Percentiles rank a stretch among this genome's conserved stretches.
Conservation (phyloP, 1,284 basidiomycete species). For the Melanopsichium pennsylvanicum region DNA sequence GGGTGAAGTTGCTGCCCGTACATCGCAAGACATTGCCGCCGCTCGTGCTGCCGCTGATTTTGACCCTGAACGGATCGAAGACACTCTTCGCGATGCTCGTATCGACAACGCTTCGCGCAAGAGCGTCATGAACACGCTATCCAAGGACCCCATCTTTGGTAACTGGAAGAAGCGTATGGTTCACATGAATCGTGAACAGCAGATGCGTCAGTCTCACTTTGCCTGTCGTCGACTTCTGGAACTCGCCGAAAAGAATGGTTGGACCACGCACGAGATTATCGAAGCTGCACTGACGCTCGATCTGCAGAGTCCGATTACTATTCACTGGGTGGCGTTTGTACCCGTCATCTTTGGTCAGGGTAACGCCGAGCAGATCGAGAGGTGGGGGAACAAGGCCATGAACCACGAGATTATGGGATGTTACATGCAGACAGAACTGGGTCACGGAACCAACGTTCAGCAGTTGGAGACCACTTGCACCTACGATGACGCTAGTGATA, state of each 20-base stretch:
- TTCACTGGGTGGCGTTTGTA: slow-evolving; percentile 62
- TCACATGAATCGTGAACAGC: slow-evolving; percentile 60
- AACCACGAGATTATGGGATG: slow-evolving; percentile 62
- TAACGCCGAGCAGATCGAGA: slow-evolving; percentile 52
- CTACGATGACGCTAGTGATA: slow-evolving; percentile 74
- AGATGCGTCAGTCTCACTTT: slow-evolving; percentile 57
- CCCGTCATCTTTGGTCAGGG: slow-evolving; percentile 62
- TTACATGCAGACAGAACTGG: slow-evolving; percentile 69
- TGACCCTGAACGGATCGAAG: slow-evolving; percentile 53
- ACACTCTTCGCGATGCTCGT: slow-evolving; percentile 51
- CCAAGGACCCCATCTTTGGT: slow-evolving; percentile 53
- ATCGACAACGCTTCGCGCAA: slow-evolving; percentile 56
- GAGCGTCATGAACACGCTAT: slow-evolving; percentile 44
- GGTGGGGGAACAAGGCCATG: slow-evolving; percentile 59
- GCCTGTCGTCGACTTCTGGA: slow-evolving; percentile 57
- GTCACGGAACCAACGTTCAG: slow-evolving; percentile 71
- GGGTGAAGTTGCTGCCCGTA: slow-evolving; percentile 48
- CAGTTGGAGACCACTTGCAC: slow-evolving; percentile 79
- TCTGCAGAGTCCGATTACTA: slow-evolving; percentile 53
- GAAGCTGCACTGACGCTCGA: slow-evolving; percentile 56
- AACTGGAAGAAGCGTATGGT: slow-evolving; percentile 60
- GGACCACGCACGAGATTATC: slow-evolving; percentile 58
- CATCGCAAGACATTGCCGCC: slow-evolving; percentile 43
- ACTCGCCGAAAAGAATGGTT: slow-evolving; percentile 50
- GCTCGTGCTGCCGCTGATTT: slow-evolving; percentile 47